These are phyloP conservation scores for Colletotrichum liaoningense DNA, from an alignment of 2,329 filamentous ascomycete genomes.

Conservation along the genomic window DNA sequence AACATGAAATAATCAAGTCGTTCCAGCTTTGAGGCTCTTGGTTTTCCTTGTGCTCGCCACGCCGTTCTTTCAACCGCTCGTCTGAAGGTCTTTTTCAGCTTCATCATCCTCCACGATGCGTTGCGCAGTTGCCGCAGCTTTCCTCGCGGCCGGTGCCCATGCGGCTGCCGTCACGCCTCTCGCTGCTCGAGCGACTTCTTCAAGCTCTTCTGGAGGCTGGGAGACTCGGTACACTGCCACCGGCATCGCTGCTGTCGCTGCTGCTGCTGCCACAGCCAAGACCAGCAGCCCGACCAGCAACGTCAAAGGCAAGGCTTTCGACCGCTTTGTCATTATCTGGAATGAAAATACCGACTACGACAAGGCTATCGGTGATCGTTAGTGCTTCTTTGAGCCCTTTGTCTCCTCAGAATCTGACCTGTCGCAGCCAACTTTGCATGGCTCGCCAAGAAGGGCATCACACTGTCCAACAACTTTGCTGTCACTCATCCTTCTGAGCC, in stretches of 20 bases:
- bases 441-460: conserved; percentile 46
- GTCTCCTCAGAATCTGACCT: not conserved
- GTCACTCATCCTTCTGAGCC: conserved; percentile 75
- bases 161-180: conserved; percentile 36
- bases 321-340: conserved; percentile 80
- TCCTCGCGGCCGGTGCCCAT: conserved; percentile 43
- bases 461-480: conserved; percentile 54
- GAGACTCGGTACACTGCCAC: conserved; percentile 63
- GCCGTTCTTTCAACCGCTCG: not conserved
- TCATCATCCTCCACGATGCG: conserved; percentile 9
- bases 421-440: conserved; percentile 40
- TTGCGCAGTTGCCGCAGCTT: conserved; percentile 27
- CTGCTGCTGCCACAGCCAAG: conserved; percentile 69
- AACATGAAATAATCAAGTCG: not conserved
- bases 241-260: conserved; percentile 59
- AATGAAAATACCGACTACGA: conserved; percentile 81
- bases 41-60: not conserved
- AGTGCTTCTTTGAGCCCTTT: not conserved
- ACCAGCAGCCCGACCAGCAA: conserved; percentile 70
- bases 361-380: conserved; percentile 69
- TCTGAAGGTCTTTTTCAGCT: not conserved
- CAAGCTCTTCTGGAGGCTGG: conserved; percentile 41
- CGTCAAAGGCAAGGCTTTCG: conserved; percentile 78
- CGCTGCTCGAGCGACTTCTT: not conserved
- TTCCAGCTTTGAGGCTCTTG: not conserved